A percentile compares a stretch with the other conserved stretches of the same genome.
Evolutionary conservation across 2,329 filamentous ascomycete species (phyloP).

Genomic region (Macroventuria anomochaeta): DNA sequence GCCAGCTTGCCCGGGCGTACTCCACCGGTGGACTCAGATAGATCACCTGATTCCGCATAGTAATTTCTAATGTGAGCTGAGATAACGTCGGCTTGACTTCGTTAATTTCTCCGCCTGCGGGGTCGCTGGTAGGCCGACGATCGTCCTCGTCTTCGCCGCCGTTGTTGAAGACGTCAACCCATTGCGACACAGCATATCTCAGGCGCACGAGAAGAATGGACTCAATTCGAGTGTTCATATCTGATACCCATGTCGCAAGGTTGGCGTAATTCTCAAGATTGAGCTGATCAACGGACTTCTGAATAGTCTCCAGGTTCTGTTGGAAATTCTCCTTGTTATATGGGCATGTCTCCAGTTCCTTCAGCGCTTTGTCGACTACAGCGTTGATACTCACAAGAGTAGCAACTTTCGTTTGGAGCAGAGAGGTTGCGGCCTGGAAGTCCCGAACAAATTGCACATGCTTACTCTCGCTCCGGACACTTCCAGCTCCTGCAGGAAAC

Average conservation of each 20-base stretch:
- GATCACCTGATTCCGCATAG: conserved; percentile 97
- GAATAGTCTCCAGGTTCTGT: conserved; percentile 80
- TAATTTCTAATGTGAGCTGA: conserved; percentile 85
- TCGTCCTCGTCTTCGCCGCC: conserved; percentile 43
- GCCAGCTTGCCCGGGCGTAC: conserved; percentile 91
- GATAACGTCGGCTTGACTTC: conserved; percentile 67
- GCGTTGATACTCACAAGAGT: conserved; percentile 79
- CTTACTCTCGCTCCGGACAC: conserved; percentile 75
- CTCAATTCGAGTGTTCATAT: conserved; percentile 87
- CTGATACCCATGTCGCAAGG: conserved; percentile 84
- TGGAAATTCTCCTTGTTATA: conserved; percentile 84
- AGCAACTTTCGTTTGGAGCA: conserved; percentile 86
- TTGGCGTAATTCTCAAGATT: conserved; percentile 97
- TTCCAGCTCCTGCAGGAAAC: conserved; percentile 65
- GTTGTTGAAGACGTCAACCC: conserved; percentile 82
- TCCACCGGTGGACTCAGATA: conserved; percentile 94
- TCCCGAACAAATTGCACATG: conserved; percentile 97
- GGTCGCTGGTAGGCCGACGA: conserved; percentile 35
- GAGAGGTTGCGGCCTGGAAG: conserved; percentile 84
- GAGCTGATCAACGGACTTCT: conserved; percentile 92
- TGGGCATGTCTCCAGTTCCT: conserved; percentile 81
- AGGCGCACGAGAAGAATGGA: conserved; percentile 79
- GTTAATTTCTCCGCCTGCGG: conserved; percentile 54
- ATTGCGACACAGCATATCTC: conserved; percentile 81
- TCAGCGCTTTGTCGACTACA: conserved; percentile 80